Base-by-base conservation (phyloP, 2,329 filamentous ascomycete genomes). In the Paecilomyces sp. region DNA sequence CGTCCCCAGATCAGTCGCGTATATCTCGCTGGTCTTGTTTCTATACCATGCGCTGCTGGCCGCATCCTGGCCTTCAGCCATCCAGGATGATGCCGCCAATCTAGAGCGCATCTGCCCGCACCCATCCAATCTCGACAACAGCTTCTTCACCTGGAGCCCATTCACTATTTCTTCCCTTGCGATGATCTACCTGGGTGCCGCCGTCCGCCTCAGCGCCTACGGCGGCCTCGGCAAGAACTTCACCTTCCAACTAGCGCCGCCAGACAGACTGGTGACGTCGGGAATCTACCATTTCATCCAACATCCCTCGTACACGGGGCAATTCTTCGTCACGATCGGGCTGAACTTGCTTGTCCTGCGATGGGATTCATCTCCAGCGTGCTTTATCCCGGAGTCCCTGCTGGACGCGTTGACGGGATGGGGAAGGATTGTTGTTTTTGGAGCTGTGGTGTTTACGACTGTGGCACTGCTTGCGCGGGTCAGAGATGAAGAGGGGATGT, bases 301-400 rank as follows among this genome's bases (percentile, higher is more conserved):
- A 64, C 81, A 84, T 64, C 81, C 81, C 1, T 81, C 80, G 58
- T 85, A 84, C 60, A 77, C 77, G 0, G 81, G 79, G 0, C 53
- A 78, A 1, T 9, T 74, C 0, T 31, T 78, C 2, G 62, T 83
- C 59, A 15, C 28, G 2, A 25, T 58, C 9, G 67, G 61, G 4
- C 28, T 56, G 15, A 28, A 36, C 2, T 33, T 57, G 5, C 7
- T 83, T 3, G 66, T 80, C 6, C 58, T 67, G 13, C 66, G 79
- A 0, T 60, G 70, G 28, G 79, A 81, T 60, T 79, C 75, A 0
- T 66, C 70, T 1, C 41, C 73, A 0, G 72, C 70, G 12, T 82
- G 79, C 59, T 78, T 74, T 71, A 64, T 71, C 25, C 34, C 62
- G 0, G 31, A 36, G 22, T 41, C 8, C 7, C 24, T n/a, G 2